A percentile compares a stretch with the other conserved stretches of the same genome.
Conservation (phyloP, 371 early-diverging fungal genomes). For the Mucor lusitanicus region DNA sequence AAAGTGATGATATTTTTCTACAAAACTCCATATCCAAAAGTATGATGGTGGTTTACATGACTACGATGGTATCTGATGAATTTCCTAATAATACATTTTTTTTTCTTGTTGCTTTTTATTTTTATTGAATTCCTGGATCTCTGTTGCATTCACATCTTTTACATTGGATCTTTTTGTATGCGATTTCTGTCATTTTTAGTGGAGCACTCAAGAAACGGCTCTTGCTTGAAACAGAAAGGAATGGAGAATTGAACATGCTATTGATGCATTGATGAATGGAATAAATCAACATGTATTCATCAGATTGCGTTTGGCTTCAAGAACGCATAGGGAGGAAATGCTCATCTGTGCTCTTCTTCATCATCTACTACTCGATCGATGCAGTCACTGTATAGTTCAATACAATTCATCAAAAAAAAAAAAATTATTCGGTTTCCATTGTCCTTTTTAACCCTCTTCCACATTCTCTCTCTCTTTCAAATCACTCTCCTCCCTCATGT, state of each 20-base stretch:
- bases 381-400: not conserved
- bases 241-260: too few relatives aligned
- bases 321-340: too few relatives aligned
- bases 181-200: not conserved
- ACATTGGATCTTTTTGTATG: not conserved
- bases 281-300: too few relatives aligned
- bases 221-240: too few relatives aligned
- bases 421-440: not conserved
- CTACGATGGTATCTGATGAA: conserved; percentile 21
- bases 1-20: conserved; percentile 19
- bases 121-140: not conserved
- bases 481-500: not conserved
- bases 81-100: conserved; percentile 4
- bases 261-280: too few relatives aligned
- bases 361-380: too few relatives aligned
- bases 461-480: not conserved
- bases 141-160: not conserved
- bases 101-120: not conserved
- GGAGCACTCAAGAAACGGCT: too few relatives aligned
- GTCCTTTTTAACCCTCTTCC: not conserved
- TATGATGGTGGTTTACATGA: conserved; percentile 17
- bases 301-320: too few relatives aligned
- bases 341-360: too few relatives aligned
- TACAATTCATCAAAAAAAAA: not conserved
- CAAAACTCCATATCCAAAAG: conserved; percentile 21